Percentiles rank a stretch among this genome's conserved stretches.
phyloP scores from a whole-genome alignment of 2,329 filamentous ascomycete genomes.

The Drechslera avenae region DNA sequence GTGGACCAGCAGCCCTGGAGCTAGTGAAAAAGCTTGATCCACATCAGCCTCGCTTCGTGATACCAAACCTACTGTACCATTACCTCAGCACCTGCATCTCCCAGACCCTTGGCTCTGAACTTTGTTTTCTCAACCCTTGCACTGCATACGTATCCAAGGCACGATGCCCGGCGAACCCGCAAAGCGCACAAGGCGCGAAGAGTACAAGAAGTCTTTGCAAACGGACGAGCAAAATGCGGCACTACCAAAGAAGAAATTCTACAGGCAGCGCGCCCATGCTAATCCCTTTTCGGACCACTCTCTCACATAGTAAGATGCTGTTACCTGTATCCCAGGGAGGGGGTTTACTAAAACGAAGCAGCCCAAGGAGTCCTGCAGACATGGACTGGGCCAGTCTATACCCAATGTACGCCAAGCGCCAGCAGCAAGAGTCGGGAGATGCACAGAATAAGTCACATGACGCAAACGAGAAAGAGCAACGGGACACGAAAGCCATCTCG shows the following conservation, averaged over 20 bases:
- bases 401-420: constrained; percentile 65
- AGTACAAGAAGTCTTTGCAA: constrained; percentile 48
- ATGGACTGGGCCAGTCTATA: constrained; percentile 94
- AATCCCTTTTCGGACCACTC: constrained; percentile 97
- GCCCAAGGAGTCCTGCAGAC: constrained; percentile 74
- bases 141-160: neutral
- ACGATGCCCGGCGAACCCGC: constrained; percentile 45
- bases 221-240: constrained; percentile 55
- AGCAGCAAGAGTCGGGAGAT: constrained; percentile 22
- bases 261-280: constrained; percentile 92
- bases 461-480: constrained; percentile 17
- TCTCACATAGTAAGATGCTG: constrained; percentile 72
- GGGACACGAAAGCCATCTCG: constrained; percentile 48
- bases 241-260: constrained; percentile 93
- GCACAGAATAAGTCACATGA: constrained; percentile 29
- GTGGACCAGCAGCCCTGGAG: constrained; percentile 17
- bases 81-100: constrained; percentile 15
- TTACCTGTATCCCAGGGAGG: neutral
- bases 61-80: constrained; percentile 27
- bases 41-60: constrained; percentile 30
- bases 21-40: constrained; percentile 42
- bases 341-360: constrained; percentile 51
- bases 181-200: constrained; percentile 55
- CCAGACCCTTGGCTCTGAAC: neutral
- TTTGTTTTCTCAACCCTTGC: neutral